Conservation (phyloP, 208 protist genomes). For the Trypanosoma boissoni region DNA sequence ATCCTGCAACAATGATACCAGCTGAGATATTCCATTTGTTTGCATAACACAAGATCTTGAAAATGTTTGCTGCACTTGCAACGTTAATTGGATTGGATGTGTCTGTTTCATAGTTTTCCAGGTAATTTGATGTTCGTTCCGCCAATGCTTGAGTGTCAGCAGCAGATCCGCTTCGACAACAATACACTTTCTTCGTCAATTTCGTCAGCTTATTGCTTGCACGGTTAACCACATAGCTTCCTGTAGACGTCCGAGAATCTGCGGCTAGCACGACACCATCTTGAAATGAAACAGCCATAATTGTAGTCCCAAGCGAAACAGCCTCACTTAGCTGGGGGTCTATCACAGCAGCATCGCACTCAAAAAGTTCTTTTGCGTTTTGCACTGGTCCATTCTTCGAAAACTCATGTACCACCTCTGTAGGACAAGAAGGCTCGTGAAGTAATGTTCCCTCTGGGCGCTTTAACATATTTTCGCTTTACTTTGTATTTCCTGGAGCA, state of each 20-base stretch:
- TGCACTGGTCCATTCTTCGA: slow-evolving; percentile 69
- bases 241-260: slow-evolving; percentile 97
- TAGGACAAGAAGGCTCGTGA: slow-evolving; percentile 73
- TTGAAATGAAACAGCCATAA: slow-evolving; percentile 97
- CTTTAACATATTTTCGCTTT: slow-evolving; percentile 59
- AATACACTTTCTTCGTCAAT: slow-evolving; percentile 96
- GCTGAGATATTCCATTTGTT: slow-evolving; percentile 97
- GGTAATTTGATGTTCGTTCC: slow-evolving; percentile 91
- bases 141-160: slow-evolving; percentile 98
- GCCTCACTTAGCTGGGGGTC: slow-evolving; percentile 84
- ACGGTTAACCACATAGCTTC: slow-evolving; percentile 97
- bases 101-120: slow-evolving; percentile 91
- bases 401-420: slow-evolving; percentile 37
- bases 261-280: slow-evolving; percentile 97
- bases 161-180: slow-evolving; percentile 97
- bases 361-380: slow-evolving; percentile 58
- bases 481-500: slow-evolving; percentile 1
- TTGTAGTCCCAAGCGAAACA: slow-evolving; percentile 95
- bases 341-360: slow-evolving; percentile 65
- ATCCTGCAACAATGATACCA: slow-evolving; percentile 98
- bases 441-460: slow-evolving; percentile 63
- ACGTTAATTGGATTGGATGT: slow-evolving; percentile 88
- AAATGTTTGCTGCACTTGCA: slow-evolving; percentile 94
- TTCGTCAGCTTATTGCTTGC: slow-evolving; percentile 98
- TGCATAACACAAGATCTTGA: slow-evolving; percentile 95